Evolutionary conservation across 495 filamentous ascomycete species (phyloP).

Genomic region (Hypoxylon perforatum): DNA sequence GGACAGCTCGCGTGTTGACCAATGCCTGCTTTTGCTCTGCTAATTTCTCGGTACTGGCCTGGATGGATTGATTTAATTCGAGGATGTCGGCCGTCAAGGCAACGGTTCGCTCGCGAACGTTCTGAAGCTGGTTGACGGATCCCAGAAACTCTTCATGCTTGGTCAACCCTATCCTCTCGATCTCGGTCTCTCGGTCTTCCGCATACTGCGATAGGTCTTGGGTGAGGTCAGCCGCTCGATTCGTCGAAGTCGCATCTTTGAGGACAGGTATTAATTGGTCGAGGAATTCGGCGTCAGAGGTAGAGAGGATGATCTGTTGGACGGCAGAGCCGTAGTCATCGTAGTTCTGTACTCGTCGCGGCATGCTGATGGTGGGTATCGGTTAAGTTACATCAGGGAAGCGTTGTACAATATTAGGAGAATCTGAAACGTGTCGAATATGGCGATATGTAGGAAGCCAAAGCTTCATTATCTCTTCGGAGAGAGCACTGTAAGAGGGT

Average conservation of each 20-base stretch:
- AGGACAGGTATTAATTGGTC: constrained; percentile 94
- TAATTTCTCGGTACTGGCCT: constrained; percentile 92
- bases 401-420: constrained; percentile 4
- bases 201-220: constrained; percentile 83
- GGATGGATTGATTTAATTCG: constrained; percentile 91
- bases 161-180: constrained; percentile 92
- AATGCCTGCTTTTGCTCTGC: constrained; percentile 94
- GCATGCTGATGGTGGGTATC: constrained; percentile 46
- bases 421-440: background rate
- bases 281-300: constrained; percentile 92
- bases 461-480: constrained; percentile 5
- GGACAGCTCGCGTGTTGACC: constrained; percentile 88
- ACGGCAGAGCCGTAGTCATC: constrained; percentile 67
- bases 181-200: constrained; percentile 86
- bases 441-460: constrained; percentile 5
- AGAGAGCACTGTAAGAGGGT: no score
- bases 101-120: constrained; percentile 88
- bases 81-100: constrained; percentile 90
- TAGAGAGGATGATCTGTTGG: constrained; percentile 86
- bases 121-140: constrained; percentile 91
- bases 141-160: constrained; percentile 97
- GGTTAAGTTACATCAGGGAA: constrained; percentile 4
- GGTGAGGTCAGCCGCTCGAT: constrained; percentile 76
- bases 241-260: constrained; percentile 84
- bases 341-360: constrained; percentile 60